Conservation (phyloP, 306 rosid genomes). For the Vachellia pachyceras region DNA sequence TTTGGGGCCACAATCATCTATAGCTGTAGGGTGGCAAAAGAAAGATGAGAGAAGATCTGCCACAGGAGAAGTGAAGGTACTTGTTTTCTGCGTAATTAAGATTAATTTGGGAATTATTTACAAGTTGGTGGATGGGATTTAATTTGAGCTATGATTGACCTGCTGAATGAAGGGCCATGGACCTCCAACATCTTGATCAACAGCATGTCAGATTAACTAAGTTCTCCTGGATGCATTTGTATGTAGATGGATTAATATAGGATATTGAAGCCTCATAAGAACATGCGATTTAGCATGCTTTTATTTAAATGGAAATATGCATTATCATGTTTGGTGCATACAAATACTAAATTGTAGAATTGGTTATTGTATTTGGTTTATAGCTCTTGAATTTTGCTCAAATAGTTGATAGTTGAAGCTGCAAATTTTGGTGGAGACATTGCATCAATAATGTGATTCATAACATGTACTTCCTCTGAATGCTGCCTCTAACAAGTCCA, state of each 20-base stretch:
- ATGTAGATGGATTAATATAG: not conserved
- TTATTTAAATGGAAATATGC: not conserved
- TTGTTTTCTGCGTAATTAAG: constrained; percentile 36
- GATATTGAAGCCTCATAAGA: not conserved
- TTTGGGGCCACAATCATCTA: constrained; percentile 81
- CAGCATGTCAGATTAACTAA: not conserved
- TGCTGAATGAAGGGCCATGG: constrained; percentile 9
- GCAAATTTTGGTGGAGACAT: not conserved
- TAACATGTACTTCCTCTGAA: not conserved
- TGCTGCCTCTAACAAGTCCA: not conserved
- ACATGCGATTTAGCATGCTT: not conserved
- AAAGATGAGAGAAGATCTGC: constrained; percentile 76
- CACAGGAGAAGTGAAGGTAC: constrained; percentile 90
- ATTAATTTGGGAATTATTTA: constrained; percentile 3
- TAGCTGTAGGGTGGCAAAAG: constrained; percentile 91
- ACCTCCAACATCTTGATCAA: too few species aligned
- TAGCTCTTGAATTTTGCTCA: not conserved
- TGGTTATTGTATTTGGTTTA: constrained; percentile 5
- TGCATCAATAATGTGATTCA: not conserved
- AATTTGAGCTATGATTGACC: constrained; percentile 1
- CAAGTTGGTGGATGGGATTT: not conserved
- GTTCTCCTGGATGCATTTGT: constrained; percentile 3
- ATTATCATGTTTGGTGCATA: not conserved
- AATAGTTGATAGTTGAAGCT: constrained; percentile 1
- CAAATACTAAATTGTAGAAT: not conserved